phyloP scores from a whole-genome alignment of 2,329 filamentous ascomycete genomes.

The Fusarium tuaranense region DNA sequence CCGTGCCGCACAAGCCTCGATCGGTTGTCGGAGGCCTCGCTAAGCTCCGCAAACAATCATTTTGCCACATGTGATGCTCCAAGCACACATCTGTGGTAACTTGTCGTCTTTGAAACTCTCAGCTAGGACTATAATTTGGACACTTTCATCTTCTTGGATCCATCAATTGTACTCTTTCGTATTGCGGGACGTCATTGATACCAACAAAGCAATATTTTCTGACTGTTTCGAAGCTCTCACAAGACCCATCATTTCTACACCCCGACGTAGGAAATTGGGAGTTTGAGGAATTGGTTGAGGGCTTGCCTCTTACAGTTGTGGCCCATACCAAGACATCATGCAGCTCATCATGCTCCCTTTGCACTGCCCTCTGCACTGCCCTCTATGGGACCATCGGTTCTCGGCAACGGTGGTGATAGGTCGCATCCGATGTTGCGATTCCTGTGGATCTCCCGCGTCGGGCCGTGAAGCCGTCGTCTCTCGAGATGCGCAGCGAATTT shows the following conservation, averaged over 20 bases:
- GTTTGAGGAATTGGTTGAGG: not conserved
- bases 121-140: not conserved
- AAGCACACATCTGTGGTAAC: not conserved
- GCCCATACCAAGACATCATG: not conserved
- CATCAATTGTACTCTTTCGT: not conserved
- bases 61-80: not conserved
- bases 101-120: not conserved
- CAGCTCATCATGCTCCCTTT: not conserved
- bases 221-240: not conserved
- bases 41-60: not conserved
- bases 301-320: not conserved
- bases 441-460: not conserved
- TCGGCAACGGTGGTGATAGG: not conserved
- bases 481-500: not conserved
- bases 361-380: not conserved
- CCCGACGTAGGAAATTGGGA: not conserved
- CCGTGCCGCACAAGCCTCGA: not conserved
- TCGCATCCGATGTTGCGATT: not conserved
- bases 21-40: not conserved
- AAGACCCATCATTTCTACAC: not conserved
- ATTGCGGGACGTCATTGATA: not conserved
- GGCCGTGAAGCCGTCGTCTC: not conserved
- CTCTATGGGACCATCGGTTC: not conserved
- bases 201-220: not conserved
- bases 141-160: not conserved